phyloP scores from a whole-genome alignment of 495 filamentous ascomycete genomes.

The Penicillium daleae region DNA sequence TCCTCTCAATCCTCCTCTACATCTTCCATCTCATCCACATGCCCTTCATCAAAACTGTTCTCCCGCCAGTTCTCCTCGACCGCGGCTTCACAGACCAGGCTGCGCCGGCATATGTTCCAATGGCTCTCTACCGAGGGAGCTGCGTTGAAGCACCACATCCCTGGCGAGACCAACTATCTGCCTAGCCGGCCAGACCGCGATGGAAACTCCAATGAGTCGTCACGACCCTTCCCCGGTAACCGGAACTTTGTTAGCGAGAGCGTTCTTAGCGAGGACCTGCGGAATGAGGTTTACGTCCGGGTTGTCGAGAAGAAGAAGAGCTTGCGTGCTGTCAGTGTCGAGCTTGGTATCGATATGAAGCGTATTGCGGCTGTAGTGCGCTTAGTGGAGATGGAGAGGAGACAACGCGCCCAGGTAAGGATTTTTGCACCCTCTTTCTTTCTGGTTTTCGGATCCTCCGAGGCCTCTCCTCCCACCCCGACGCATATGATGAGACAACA shows the following conservation, averaged over 20 bases:
- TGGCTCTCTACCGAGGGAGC: constrained; percentile 68
- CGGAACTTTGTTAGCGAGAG: constrained; percentile 67
- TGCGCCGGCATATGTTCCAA: constrained; percentile 62
- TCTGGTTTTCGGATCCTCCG: background rate
- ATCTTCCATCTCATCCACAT: constrained; percentile 21
- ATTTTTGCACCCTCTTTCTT: constrained; percentile 21
- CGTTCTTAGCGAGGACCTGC: constrained; percentile 75
- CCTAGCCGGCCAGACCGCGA: constrained; percentile 31
- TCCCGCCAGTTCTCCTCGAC: constrained; percentile 55
- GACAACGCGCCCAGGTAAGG: constrained; percentile 72
- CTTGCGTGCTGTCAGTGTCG: constrained; percentile 77
- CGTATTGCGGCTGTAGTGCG: constrained; percentile 87
- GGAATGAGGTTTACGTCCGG: constrained; percentile 72
- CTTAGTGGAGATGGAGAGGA: constrained; percentile 83
- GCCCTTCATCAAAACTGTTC: constrained; percentile 26
- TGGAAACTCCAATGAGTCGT: constrained; percentile 17
- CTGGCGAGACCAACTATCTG: constrained; percentile 69
- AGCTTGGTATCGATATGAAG: constrained; percentile 78
- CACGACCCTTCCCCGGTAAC: constrained; percentile 76
- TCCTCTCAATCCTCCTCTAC: constrained; percentile 26
- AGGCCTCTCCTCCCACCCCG: constrained; percentile 16
- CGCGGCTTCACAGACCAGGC: constrained; percentile 45
- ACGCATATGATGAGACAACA: constrained; percentile 67
- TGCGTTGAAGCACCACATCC: constrained; percentile 57
- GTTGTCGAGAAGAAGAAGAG: constrained; percentile 67